Evolutionary conservation across 345 rosid genomes (phyloP), one percentile per base, ranked within the genome.

Genomic region (Diplotaxis tenuifolia): DNA sequence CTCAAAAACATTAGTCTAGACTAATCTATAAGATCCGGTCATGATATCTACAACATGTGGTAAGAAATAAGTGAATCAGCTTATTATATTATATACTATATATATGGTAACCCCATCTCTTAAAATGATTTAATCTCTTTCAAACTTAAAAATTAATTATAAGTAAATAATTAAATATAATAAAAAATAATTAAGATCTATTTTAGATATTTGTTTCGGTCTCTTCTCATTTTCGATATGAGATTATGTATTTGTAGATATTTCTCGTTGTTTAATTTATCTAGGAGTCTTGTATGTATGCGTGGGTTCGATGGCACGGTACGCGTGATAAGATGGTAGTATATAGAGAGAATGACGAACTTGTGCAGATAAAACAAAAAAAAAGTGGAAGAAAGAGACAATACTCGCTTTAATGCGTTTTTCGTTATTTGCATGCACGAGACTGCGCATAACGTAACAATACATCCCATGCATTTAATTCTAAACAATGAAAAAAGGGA

Each of bases 391-490:
- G 75, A 70, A 70, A 70, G 67, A 70, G 61, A 76, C 79, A 76
- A 76, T 70, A 31, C 0, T 64, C 61, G 10, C 79, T 76, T 76
- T 76, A 76, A 64, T 70, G 67, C 71, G 40, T 76, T 71, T 76
- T 76, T 76, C 67, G 71, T 70, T 65, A 70, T 76, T 76, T 65
- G 65, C 79, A 76, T 70, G 79, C 75, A 68, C 50, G 74, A 75
- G 63, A 38, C 27, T 36, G 32, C 68, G 65, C 79, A 74, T 70
- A 63, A 70, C 79, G 71, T 76, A 76, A 71, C n/a, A n/a, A n/a
- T n/a, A 63, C 66, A 56, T 70, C 52, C 65, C 79, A 76, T 76
- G 79, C 75, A 76, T 64, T 22, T 68, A 18, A 14, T 45, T 21
- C 40, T 62, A 42, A 53, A 40, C 31, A 42, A 5, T 40, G 49